Evolutionary conservation across 2,329 filamentous ascomycete species (phyloP), one percentile per base, ranked within the genome.

Genomic region (Herpotrichia juniperi): DNA sequence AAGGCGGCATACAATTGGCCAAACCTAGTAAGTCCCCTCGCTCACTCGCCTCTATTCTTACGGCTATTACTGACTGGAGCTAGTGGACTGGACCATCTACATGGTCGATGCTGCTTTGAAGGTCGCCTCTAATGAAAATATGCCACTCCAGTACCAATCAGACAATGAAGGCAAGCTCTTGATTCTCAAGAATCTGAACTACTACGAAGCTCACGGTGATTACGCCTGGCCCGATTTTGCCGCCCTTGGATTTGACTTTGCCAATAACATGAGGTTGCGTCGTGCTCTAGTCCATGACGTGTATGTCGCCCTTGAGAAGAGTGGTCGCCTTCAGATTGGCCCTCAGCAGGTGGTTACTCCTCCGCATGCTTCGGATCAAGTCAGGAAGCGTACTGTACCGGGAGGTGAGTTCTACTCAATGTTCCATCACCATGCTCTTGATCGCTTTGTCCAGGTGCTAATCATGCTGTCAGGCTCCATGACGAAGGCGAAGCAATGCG

Each of bases 211-310:
- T 1, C 53, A 62, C 10, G 34, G 35, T 2, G 46, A 54, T 21
- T 65, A 65, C 21, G 21, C 45, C 4, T 63, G 59, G 62, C 61
- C 61, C 0, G 48, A 58, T 11, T 63, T 67, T 37, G 14, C 22
- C 2, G 24, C 32, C 4, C 25, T 49, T 9, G 50, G 54, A 21
- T 60, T 42, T 42, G 52, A 60, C 43, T 67, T 64, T 35, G 37
- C 14, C 2, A 51, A 59, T 32, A 37, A 42, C 1, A 64, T 65
- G 59, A 42, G 51, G 7, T 49, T 64, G 2, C 51, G 58, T 2
- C 50, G 58, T 16, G 53, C 46, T 1, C 55, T 65, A 0, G 55
- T 66, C 1, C 51, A 44, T 10, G 59, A 66, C 26, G 46, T 60
- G 17, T 60, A 51, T 22, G 22, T 44, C 8, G 56, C 56, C 3